These are phyloP conservation scores for Schizophyllum commune DNA, from an alignment of 1,284 basidiomycete genomes.

Conservation along the genomic window DNA sequence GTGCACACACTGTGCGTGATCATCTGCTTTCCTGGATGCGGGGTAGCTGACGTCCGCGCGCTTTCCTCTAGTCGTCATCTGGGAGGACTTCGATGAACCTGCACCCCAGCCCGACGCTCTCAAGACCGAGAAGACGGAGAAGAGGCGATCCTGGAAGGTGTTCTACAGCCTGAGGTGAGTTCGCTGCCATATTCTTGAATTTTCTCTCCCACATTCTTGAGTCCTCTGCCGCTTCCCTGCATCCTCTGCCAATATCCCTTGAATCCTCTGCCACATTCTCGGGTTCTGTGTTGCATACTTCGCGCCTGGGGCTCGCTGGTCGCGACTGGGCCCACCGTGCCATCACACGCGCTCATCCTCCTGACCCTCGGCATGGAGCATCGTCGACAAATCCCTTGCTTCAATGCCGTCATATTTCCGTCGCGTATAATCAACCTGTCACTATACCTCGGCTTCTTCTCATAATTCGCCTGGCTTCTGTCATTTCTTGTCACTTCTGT, in stretches of 20 bases:
- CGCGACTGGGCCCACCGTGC: neutral
- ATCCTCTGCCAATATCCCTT: no score
- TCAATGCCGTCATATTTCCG: neutral
- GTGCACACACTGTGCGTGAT: neutral
- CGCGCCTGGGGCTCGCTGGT: neutral
- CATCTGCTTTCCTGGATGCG: neutral
- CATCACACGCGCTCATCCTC: neutral
- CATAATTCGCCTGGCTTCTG: no score
- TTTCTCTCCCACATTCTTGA: no score
- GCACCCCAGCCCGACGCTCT: neutral
- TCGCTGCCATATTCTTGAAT: no score
- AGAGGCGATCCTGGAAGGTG: neutral
- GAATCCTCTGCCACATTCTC: no score
- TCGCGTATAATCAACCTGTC: neutral
- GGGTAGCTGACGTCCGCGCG: neutral
- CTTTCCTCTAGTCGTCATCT: no score
- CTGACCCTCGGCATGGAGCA: neutral
- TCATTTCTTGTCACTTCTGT: no score
- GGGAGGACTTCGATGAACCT: neutral
- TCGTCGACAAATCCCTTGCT: neutral
- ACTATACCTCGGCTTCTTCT: no score
- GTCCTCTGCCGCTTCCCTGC: no score
- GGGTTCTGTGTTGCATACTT: no score
- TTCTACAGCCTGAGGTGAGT: neutral
- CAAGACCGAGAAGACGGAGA: neutral